These are phyloP conservation scores for Trifolium fragiferum DNA, from an alignment of 306 rosid species.

Conservation along the genomic window DNA sequence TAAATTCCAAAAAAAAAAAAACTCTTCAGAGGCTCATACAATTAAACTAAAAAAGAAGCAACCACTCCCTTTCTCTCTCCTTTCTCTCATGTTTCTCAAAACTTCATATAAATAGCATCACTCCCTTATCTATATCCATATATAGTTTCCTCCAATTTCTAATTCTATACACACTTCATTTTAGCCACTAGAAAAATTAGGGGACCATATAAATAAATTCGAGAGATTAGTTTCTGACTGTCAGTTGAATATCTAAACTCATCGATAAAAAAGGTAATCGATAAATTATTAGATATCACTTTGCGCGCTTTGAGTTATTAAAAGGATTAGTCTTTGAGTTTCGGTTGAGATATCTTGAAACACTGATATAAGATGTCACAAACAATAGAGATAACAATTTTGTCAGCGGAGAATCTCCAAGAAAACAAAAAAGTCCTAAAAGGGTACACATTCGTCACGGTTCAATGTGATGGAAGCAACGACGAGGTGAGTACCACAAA, in stretches of 20 bases:
- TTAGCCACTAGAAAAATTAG: not conserved
- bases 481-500: slow-evolving; percentile 29
- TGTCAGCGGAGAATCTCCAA: slow-evolving; percentile 63
- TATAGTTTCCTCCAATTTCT: not conserved
- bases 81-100: slow-evolving; percentile 44
- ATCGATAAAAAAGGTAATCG: not conserved
- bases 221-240: not conserved
- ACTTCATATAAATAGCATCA: not conserved
- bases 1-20: not conserved
- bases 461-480: slow-evolving; percentile 41
- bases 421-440: slow-evolving; percentile 42
- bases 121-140: not conserved
- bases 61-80: slow-evolving; percentile 45
- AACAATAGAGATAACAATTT: slow-evolving; percentile 57
- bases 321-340: not conserved
- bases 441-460: slow-evolving; percentile 56
- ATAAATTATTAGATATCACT: not conserved
- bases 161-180: not conserved
- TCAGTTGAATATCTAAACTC: not conserved
- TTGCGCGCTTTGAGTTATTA: not conserved
- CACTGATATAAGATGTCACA: slow-evolving; percentile 11
- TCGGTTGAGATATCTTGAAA: not conserved
- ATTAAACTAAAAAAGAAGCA: slow-evolving; percentile 25
- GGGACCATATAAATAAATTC: not conserved
- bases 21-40: too few species aligned